Percentiles rank a stretch among this genome's conserved stretches.
These are phyloP conservation scores for Cyclostephanos invisitatus DNA, from an alignment of 108 stramenopile species.

Conservation along the genomic window DNA sequence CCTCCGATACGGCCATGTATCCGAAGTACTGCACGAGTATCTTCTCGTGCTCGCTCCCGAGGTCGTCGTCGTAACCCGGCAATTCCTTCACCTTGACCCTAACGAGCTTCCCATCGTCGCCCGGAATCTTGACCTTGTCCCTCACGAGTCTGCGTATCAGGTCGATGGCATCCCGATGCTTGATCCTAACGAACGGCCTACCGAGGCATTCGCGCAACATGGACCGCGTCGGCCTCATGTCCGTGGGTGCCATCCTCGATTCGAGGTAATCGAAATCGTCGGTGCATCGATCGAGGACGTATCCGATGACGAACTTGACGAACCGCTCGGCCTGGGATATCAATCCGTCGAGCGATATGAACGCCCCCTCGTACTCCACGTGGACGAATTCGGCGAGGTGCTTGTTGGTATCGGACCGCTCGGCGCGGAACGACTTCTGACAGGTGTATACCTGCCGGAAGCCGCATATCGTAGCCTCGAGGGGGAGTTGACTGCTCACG, in stretches of 20 bases:
- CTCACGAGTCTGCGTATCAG: slow-evolving; percentile 57
- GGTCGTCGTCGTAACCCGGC: slow-evolving; percentile 77
- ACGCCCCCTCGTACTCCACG: slow-evolving; percentile 94
- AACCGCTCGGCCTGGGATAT: slow-evolving; percentile 94
- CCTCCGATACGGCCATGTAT: slow-evolving; percentile 60
- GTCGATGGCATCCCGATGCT: slow-evolving; percentile 67
- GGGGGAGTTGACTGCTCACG: slow-evolving; percentile 92
- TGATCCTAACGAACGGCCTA: slow-evolving; percentile 63
- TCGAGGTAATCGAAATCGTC: slow-evolving; percentile 92
- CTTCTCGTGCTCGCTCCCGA: slow-evolving; percentile 93
- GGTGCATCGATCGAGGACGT: slow-evolving; percentile 84
- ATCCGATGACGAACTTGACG: slow-evolving; percentile 88
- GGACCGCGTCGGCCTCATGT: slow-evolving; percentile 53
- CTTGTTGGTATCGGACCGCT: slow-evolving; percentile 92
- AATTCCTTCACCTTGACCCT: slow-evolving; percentile 68
- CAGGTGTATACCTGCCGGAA: slow-evolving; percentile 95
- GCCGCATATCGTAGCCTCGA: slow-evolving; percentile 92
- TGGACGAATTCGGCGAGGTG: slow-evolving; percentile 96
- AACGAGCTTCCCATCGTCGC: slow-evolving; percentile 60
- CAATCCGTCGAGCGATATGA: slow-evolving; percentile 80
- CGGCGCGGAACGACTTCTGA: slow-evolving; percentile 93
- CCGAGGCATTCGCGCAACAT: slow-evolving; percentile 52
- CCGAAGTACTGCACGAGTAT: slow-evolving; percentile 85
- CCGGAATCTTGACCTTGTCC: slow-evolving; percentile 59
- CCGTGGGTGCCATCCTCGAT: slow-evolving; percentile 59